Conservation (phyloP, 169 alveolate species). For the Eimeria acervulina region DNA sequence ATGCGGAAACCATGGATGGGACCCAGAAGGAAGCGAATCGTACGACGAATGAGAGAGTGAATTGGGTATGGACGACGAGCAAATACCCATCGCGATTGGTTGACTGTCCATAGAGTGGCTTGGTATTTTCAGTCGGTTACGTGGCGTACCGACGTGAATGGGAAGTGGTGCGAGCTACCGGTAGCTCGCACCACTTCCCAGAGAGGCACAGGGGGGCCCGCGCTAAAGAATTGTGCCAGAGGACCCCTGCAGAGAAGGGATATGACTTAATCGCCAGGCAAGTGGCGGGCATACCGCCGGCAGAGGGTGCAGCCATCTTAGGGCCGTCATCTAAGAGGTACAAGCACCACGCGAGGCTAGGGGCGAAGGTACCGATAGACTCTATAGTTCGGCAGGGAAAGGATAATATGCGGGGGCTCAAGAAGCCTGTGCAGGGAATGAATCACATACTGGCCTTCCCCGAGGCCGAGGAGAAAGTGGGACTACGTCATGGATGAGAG, state of each 20-base stretch:
- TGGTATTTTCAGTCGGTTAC: background rate
- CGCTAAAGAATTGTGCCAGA: background rate
- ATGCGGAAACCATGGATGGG: background rate
- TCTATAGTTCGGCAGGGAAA: background rate
- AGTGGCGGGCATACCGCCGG: background rate
- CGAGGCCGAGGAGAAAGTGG: background rate
- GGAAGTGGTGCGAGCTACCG: background rate
- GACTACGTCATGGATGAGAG: too few relatives aligned
- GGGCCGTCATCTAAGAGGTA: background rate
- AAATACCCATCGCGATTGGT: background rate
- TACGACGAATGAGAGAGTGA: background rate
- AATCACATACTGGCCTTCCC: background rate
- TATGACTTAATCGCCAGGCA: background rate
- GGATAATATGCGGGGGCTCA: background rate
- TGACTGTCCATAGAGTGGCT: background rate
- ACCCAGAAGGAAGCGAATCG: background rate
- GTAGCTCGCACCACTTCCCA: background rate
- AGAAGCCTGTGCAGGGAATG: background rate
- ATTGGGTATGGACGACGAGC: background rate
- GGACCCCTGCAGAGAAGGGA: slow-evolving; percentile 8
- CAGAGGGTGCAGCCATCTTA: background rate
- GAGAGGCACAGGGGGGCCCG: background rate
- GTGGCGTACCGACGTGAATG: background rate
- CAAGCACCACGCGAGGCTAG: background rate
- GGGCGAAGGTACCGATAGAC: background rate